Evolutionary conservation across 805 yeast genomes (phyloP).

Genomic region (Ascoidea rubescens): DNA sequence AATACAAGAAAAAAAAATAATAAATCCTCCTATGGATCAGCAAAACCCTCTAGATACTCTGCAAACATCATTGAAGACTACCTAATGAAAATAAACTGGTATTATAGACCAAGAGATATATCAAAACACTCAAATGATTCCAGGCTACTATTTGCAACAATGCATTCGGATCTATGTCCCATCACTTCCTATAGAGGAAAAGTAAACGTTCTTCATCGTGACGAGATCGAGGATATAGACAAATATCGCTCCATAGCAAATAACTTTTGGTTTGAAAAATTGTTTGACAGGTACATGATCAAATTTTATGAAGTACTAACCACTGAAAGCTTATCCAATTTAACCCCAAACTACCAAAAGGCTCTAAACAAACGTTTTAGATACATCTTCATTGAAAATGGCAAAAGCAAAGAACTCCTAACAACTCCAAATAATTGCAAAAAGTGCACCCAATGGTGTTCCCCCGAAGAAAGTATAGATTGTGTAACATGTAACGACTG

Average conservation of each 20-base stretch:
- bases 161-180: conserved; percentile 80
- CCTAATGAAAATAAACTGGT: conserved; percentile 74
- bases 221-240: conserved; percentile 48
- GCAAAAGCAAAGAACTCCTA: conserved; percentile 47
- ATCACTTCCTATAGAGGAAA: conserved; percentile 60
- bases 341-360: conserved; percentile 43
- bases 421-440: conserved; percentile 57
- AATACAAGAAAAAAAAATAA: no score
- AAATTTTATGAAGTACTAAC: conserved; percentile 69
- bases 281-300: conserved; percentile 78
- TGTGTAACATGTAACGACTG: conserved; percentile 65
- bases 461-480: conserved; percentile 52
- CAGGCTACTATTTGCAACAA: conserved; percentile 65
- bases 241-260: conserved; percentile 45
- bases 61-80: conserved; percentile 25
- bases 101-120: conserved; percentile 78
- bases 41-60: no score
- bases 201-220: conserved; percentile 54
- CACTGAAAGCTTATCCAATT: conserved; percentile 39
- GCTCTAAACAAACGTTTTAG: conserved; percentile 57
- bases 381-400: conserved; percentile 62
- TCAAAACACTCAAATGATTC: conserved; percentile 55
- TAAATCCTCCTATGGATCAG: no score
- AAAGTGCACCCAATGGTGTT: conserved; percentile 78
- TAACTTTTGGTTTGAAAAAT: conserved; percentile 70